phyloP scores from a whole-genome alignment of 1,284 basidiomycete genomes.

The Ceratobasidium papillatum region DNA sequence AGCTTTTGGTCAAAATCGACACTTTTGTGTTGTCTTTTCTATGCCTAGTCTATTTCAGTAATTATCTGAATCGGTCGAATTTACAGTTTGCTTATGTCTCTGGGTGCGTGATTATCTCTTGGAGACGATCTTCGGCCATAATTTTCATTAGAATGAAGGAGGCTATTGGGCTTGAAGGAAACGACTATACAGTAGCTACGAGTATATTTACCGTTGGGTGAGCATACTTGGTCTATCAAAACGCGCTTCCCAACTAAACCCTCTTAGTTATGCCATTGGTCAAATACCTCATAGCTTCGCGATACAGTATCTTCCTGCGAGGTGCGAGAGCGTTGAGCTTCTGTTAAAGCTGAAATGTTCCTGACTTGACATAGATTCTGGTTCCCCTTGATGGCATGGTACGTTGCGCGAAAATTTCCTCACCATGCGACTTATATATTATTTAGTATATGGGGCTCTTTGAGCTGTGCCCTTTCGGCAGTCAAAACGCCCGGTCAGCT shows the following conservation, averaged over 20 bases:
- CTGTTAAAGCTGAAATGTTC: too few relatives aligned
- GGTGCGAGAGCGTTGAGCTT: too few relatives aligned
- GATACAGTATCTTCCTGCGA: slow-evolving; percentile 27
- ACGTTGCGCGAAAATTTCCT: background rate
- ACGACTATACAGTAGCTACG: slow-evolving; percentile 32
- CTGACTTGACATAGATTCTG: background rate
- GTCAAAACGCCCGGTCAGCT: slow-evolving; percentile 31
- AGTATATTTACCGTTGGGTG: slow-evolving; percentile 29
- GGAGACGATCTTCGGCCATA: too few relatives aligned
- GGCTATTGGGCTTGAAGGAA: slow-evolving; percentile 20
- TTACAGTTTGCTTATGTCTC: slow-evolving; percentile 38
- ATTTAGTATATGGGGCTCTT: slow-evolving; percentile 18
- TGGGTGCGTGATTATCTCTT: background rate
- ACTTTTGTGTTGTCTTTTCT: slow-evolving; percentile 32
- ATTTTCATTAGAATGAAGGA: slow-evolving; percentile 22
- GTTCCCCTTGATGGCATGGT: slow-evolving; percentile 34
- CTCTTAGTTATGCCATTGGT: slow-evolving; percentile 15
- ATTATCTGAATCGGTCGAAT: slow-evolving; percentile 35
- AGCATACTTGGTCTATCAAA: background rate
- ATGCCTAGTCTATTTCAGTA: slow-evolving; percentile 35
- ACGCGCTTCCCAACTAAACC: background rate
- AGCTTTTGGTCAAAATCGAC: slow-evolving; percentile 31
- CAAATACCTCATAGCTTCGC: slow-evolving; percentile 38
- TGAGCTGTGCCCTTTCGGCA: slow-evolving; percentile 32
- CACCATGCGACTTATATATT: background rate